phyloP scores from a whole-genome alignment of 352 stramenopile genomes.

The Globisporangium uncinulatum region DNA sequence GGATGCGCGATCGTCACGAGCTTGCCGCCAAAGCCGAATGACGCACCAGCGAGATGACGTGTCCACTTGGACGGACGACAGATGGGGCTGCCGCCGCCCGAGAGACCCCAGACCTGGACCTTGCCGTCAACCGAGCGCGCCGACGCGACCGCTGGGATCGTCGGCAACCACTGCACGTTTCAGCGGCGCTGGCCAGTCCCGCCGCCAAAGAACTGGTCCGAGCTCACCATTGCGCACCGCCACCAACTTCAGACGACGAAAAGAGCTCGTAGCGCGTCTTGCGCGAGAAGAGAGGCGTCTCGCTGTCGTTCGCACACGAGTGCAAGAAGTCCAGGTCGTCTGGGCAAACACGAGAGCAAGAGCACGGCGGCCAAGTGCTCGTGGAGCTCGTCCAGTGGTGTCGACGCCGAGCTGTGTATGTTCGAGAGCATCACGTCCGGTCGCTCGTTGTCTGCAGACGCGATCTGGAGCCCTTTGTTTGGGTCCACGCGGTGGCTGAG shows the following conservation, averaged over 20 bases:
- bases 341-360: slow-evolving; percentile 96
- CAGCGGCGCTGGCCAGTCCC: slow-evolving; percentile 85
- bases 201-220: slow-evolving; percentile 74
- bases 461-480: slow-evolving; percentile 95
- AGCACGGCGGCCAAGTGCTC: slow-evolving; percentile 96
- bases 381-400: slow-evolving; percentile 92
- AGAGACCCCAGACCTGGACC: slow-evolving; percentile 90
- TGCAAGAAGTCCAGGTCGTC: slow-evolving; percentile 92
- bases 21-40: slow-evolving; percentile 95
- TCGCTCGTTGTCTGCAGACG: slow-evolving; percentile 93
- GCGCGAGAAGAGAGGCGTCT: slow-evolving; percentile 93
- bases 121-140: slow-evolving; percentile 98
- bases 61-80: slow-evolving; percentile 95
- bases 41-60: slow-evolving; percentile 82
- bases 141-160: slow-evolving; percentile 91
- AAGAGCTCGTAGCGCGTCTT: slow-evolving; percentile 94
- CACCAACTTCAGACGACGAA: slow-evolving; percentile 45
- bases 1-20: slow-evolving; percentile 88
- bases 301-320: slow-evolving; percentile 97
- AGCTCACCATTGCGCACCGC: slow-evolving; percentile 52
- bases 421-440: slow-evolving; percentile 98
- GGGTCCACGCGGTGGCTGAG: slow-evolving; percentile 95
- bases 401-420: slow-evolving; percentile 95
- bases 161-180: slow-evolving; percentile 95
- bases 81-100: slow-evolving; percentile 65